phyloP scores from a whole-genome alignment of 2,329 filamentous ascomycete genomes.

The Arthrobotrys pseudoclavata region DNA sequence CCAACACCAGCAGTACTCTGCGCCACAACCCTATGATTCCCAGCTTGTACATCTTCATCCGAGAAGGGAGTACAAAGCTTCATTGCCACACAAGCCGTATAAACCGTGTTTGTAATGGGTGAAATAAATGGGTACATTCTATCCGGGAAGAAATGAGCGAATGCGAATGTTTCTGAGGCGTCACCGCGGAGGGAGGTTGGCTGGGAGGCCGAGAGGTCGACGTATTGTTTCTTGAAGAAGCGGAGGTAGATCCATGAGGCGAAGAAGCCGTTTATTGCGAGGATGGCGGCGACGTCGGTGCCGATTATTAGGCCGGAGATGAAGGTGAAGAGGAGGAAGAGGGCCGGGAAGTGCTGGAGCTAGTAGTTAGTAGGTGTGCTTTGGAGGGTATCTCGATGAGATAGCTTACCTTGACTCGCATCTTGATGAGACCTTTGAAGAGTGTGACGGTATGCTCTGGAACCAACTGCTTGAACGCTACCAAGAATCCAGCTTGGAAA shows the following conservation, averaged over 20 bases:
- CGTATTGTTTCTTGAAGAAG: constrained; percentile 86
- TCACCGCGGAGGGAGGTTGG: constrained; percentile 81
- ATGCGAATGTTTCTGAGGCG: constrained; percentile 94
- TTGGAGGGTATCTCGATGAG: background rate
- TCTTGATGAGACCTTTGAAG: constrained; percentile 86
- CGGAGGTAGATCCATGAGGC: constrained; percentile 95
- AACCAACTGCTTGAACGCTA: constrained; percentile 96
- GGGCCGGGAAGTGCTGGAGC: constrained; percentile 78
- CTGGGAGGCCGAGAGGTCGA: constrained; percentile 76
- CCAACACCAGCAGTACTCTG: constrained; percentile 68
- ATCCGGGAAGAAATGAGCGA: constrained; percentile 94
- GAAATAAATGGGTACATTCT: constrained; percentile 82
- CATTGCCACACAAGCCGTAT: constrained; percentile 79
- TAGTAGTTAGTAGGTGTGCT: background rate
- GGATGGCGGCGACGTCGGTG: constrained; percentile 82
- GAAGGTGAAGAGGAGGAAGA: constrained; percentile 79
- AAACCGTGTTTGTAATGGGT: constrained; percentile 80
- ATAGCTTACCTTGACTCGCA: constrained; percentile 77
- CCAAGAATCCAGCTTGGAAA: constrained; percentile 91
- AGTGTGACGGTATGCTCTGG: constrained; percentile 97
- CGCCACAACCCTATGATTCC: constrained; percentile 77
- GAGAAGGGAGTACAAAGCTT: constrained; percentile 88
- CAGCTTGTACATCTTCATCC: constrained; percentile 80
- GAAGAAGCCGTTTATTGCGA: constrained; percentile 84
- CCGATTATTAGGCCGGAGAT: constrained; percentile 75